Percentiles rank a stretch among this genome's conserved stretches.
These are phyloP conservation scores for Colletotrichum tamarilloi DNA, from an alignment of 2,329 filamentous ascomycete genomes.

Conservation along the genomic window DNA sequence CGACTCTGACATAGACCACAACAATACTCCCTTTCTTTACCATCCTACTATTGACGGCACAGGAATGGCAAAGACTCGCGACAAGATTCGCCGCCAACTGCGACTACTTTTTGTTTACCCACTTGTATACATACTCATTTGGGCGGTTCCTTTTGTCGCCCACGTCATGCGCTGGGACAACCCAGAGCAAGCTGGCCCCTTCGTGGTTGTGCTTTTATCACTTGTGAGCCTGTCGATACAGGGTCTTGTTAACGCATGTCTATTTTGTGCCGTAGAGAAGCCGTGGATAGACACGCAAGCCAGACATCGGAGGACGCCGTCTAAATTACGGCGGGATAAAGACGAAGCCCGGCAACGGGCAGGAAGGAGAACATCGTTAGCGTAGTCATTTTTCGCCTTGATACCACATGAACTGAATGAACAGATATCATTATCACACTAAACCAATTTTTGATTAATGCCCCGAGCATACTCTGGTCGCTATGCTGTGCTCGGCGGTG, in stretches of 20 bases:
- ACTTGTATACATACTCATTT: constrained; percentile 76
- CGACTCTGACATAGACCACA: constrained; percentile 32
- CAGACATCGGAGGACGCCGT: constrained; percentile 18
- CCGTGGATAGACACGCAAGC: constrained; percentile 64
- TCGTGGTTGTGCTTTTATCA: constrained; percentile 64
- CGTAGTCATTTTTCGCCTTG: constrained; percentile 27
- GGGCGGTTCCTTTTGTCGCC: constrained; percentile 76
- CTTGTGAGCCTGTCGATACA: constrained; percentile 72
- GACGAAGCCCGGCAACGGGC: constrained; percentile 26
- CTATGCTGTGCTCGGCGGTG: background rate
- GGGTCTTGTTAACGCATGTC: constrained; percentile 73
- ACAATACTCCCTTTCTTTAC: constrained; percentile 26
- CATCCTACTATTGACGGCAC: constrained; percentile 39
- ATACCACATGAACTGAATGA: constrained; percentile 35
- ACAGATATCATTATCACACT: background rate
- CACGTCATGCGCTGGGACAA: constrained; percentile 70
- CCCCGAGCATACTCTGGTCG: background rate
- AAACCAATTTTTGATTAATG: background rate
- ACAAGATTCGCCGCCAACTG: constrained; percentile 74
- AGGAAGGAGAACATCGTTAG: constrained; percentile 27
- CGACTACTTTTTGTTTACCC: constrained; percentile 82
- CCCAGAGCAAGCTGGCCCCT: constrained; percentile 50
- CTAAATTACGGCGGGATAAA: constrained; percentile 23
- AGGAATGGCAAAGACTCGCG: constrained; percentile 53
- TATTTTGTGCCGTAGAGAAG: constrained; percentile 77